Conservation (phyloP, 2,329 filamentous ascomycete genomes). For the Lecanoromycetidae sp. region DNA sequence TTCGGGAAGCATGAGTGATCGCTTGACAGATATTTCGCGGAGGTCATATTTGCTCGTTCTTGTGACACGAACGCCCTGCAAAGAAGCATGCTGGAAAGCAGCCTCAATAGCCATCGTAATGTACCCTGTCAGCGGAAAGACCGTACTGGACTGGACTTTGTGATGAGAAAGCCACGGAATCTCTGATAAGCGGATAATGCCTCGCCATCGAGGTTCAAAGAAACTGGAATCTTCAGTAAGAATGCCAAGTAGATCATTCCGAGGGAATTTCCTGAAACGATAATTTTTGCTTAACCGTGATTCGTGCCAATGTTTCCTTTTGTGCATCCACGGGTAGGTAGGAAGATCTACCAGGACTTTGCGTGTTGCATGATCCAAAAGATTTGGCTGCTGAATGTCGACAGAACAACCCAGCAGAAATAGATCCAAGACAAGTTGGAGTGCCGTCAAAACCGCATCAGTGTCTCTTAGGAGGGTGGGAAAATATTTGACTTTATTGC, state of each 20-base stretch:
- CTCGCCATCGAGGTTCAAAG: slow-evolving; percentile 9
- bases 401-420: slow-evolving; percentile 19
- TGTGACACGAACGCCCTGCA: not conserved
- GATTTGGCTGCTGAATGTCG: slow-evolving; percentile 20
- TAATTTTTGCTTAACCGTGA: slow-evolving; percentile 14
- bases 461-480: slow-evolving; percentile 16
- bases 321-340: slow-evolving; percentile 14
- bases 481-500: slow-evolving; percentile 14
- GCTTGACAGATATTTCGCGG: slow-evolving; percentile 19
- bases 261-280: slow-evolving; percentile 6
- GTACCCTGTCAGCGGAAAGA: slow-evolving; percentile 23
- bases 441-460: not conserved
- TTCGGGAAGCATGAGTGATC: slow-evolving; percentile 20
- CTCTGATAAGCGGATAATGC: not conserved
- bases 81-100: slow-evolving; percentile 17
- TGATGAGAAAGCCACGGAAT: slow-evolving; percentile 14
- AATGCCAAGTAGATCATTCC: slow-evolving; percentile 18
- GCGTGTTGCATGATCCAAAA: not conserved
- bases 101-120: slow-evolving; percentile 25
- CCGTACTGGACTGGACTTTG: slow-evolving; percentile 16
- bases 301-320: slow-evolving; percentile 18
- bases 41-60: slow-evolving; percentile 14
- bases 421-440: slow-evolving; percentile 7
- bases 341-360: slow-evolving; percentile 11
- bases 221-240: not conserved